phyloP scores from a whole-genome alignment of 2,329 filamentous ascomycete genomes.

The Pseudocercospora eumusae region DNA sequence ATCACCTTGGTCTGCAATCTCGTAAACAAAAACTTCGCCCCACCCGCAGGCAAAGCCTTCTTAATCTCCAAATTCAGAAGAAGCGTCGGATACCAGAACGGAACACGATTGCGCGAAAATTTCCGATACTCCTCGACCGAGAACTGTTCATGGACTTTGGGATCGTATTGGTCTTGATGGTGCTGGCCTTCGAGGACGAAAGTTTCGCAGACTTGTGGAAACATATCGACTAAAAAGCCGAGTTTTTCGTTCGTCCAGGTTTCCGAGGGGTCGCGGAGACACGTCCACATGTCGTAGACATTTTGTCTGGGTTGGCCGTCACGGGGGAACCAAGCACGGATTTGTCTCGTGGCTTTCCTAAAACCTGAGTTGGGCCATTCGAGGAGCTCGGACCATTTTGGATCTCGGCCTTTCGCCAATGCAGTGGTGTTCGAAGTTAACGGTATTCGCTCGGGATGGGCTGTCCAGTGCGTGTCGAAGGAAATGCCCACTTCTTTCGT shows the following conservation, averaged over 20 bases:
- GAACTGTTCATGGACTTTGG: constrained; percentile 28
- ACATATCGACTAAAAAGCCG: constrained; percentile 68
- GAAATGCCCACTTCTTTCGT: constrained; percentile 59
- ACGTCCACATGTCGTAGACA: constrained; percentile 67
- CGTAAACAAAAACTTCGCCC: constrained; percentile 71
- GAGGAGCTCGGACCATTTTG: constrained; percentile 49
- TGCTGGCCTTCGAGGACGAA: constrained; percentile 35
- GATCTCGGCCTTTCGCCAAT: constrained; percentile 48
- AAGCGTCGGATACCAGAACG: constrained; percentile 75
- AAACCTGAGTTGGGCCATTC: constrained; percentile 51
- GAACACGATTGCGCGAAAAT: constrained; percentile 36
- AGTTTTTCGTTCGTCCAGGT: constrained; percentile 65
- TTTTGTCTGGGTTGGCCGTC: constrained; percentile 45
- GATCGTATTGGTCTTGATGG: constrained; percentile 39
- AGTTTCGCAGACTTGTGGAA: constrained; percentile 64
- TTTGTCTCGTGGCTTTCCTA: constrained; percentile 53
- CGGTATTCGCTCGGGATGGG: constrained; percentile 45
- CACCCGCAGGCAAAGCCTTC: constrained; percentile 65
- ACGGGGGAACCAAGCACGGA: constrained; percentile 57
- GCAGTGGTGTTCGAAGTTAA: constrained; percentile 45
- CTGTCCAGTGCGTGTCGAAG: constrained; percentile 57
- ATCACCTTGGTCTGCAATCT: constrained; percentile 67
- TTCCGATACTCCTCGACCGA: constrained; percentile 30
- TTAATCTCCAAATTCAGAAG: constrained; percentile 76
- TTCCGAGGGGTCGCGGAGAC: constrained; percentile 60